Base-by-base conservation (phyloP, 345 rosid species). In the Eutrema yunnanense region DNA sequence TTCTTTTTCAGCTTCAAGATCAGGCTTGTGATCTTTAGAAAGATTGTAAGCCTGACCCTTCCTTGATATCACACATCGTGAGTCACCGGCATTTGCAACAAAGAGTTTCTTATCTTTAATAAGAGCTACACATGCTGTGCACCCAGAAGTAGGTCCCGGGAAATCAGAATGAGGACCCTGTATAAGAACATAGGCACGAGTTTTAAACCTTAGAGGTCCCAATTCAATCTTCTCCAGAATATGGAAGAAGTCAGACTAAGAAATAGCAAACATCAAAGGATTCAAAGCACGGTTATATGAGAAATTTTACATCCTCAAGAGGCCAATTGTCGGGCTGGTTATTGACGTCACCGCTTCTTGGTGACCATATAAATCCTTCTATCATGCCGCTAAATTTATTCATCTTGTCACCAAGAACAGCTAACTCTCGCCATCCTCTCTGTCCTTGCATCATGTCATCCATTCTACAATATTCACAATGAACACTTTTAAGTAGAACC, bases 81-180 rank as follows among this genome's bases (percentile, higher is more conserved):
- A 96, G 83, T 96, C 99, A 65, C 98, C 99, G 8, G 96, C 99
- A 84, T 96, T 96, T 22, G 98, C 97, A 62, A 92, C 90, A 69
- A 86, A 14, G 10, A 96, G 97, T 78, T 86, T 95, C 76, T 81
- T 83, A 68, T 90, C 81, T 86, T 88, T 82, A 53, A 92, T 81
- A 48, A 88, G 72, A 22, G 95, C 96, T 59, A 96, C 99, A 73
- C 99, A 96, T 43, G 99, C 98, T 33, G 99, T 96, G 74, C 94
- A 54, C 52, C 99, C 99, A 62, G 86, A 88, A 57, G 77, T 86
- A 52, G 97, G 99, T 65, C 97, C 98, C 53, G 84, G 26, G 78
- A 92, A 96, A 80, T 88, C 97, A 71, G 99, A 92, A 79, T 96
- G 98, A 62, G 92, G 97, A 11, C 99, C 99, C 98, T 95, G 69